A percentile compares a stretch with the other conserved stretches of the same genome.
phyloP scores from a whole-genome alignment of 2,329 filamentous ascomycete genomes.

The Fusarium temperatum region DNA sequence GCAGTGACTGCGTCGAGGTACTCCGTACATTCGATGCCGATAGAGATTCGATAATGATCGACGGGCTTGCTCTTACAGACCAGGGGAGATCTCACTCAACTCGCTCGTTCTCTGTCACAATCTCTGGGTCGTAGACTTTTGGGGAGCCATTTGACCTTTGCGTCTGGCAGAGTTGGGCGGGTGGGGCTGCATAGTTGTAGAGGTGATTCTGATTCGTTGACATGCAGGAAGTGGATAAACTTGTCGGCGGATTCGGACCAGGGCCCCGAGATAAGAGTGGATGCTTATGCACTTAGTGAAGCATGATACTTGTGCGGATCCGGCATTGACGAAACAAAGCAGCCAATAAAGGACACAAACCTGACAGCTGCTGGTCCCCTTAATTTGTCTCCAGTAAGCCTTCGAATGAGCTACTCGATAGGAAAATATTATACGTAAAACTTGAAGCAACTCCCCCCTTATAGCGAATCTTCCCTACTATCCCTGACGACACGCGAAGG shows the following conservation, averaged over 20 bases:
- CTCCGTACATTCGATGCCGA: not conserved
- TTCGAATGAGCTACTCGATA: not conserved
- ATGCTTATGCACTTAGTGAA: slow-evolving; percentile 7
- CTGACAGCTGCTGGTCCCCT: not conserved
- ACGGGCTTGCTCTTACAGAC: slow-evolving; percentile 33
- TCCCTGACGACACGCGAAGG: slow-evolving; percentile 35
- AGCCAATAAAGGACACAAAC: not conserved
- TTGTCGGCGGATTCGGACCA: slow-evolving; percentile 18
- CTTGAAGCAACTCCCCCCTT: slow-evolving; percentile 2
- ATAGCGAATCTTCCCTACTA: not conserved
- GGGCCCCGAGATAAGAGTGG: slow-evolving; percentile 24
- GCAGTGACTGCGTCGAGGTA: not conserved
- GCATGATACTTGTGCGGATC: not conserved
- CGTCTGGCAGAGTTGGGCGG: slow-evolving; percentile 11
- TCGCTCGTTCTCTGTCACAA: slow-evolving; percentile 19
- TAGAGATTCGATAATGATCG: slow-evolving; percentile 22
- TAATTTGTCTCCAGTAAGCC: not conserved
- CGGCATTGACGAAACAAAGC: slow-evolving; percentile 7
- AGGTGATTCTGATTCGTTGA: slow-evolving; percentile 16
- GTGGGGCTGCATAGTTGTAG: slow-evolving; percentile 10
- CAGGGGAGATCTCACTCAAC: slow-evolving; percentile 27
- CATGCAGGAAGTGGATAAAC: not conserved
- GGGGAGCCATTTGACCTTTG: slow-evolving; percentile 24
- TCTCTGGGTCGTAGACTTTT: slow-evolving; percentile 24
- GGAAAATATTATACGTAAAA: not conserved